These are phyloP conservation scores for Fusarium multiceps DNA, from an alignment of 2,329 filamentous ascomycete genomes.

Conservation along the genomic window DNA sequence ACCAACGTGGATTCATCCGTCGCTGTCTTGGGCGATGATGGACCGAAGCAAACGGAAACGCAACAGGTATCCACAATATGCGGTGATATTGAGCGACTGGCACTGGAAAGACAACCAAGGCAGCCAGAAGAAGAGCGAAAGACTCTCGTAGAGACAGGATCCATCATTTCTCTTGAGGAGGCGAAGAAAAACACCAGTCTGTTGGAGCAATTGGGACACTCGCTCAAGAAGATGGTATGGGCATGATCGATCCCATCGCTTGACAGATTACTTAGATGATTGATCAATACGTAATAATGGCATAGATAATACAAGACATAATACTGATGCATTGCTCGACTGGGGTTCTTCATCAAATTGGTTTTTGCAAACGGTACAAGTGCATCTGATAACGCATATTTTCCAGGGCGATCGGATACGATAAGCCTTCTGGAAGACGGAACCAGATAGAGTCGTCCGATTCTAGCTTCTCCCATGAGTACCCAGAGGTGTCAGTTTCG, in stretches of 20 bases:
- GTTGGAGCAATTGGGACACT: constrained; percentile 87
- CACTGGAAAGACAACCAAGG: constrained; percentile 60
- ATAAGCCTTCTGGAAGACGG: constrained; percentile 72
- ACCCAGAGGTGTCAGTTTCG: constrained; percentile 51
- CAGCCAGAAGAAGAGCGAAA: constrained; percentile 57
- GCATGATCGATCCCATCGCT: constrained; percentile 52
- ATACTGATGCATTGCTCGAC: constrained; percentile 29
- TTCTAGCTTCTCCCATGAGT: constrained; percentile 78
- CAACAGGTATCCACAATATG: constrained; percentile 74
- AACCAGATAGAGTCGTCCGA: constrained; percentile 88
- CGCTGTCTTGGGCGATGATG: constrained; percentile 61
- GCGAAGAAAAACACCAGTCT: constrained; percentile 88
- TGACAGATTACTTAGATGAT: constrained; percentile 17
- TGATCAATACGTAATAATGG: constrained; percentile 1
- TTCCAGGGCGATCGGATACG: constrained; percentile 87
- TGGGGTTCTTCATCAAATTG: constrained; percentile 23
- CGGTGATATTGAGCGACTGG: constrained; percentile 78
- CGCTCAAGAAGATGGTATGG: constrained; percentile 95
- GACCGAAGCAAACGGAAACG: constrained; percentile 61
- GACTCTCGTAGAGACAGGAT: constrained; percentile 65
- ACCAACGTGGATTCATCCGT: constrained; percentile 62
- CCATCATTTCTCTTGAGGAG: constrained; percentile 86
- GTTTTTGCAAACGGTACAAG: constrained; percentile 68
- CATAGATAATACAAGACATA: constrained; percentile 29
- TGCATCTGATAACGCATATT: constrained; percentile 97